These are phyloP conservation scores for Podospora pseudoanserina DNA, from an alignment of 495 filamentous ascomycete genomes.

Conservation along the genomic window DNA sequence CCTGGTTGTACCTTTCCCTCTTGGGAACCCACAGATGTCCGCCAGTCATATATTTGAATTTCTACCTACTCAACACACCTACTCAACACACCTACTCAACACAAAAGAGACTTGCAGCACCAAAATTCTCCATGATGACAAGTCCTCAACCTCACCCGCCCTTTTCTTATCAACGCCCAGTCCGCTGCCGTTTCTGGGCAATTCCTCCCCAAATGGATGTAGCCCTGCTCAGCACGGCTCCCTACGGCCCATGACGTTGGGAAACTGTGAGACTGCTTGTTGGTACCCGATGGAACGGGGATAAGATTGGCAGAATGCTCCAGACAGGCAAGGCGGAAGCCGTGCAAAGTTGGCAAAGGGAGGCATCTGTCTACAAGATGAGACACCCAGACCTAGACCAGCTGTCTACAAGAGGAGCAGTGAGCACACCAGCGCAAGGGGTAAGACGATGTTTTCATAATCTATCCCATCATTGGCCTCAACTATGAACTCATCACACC, in stretches of 20 bases:
- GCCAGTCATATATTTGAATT: background rate
- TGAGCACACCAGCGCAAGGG: background rate
- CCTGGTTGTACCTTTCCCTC: too few relatives aligned
- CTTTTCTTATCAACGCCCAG: background rate
- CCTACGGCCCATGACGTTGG: background rate
- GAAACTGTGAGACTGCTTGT: background rate
- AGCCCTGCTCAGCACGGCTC: background rate
- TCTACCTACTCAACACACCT: background rate
- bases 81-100: background rate
- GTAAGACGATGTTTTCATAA: background rate
- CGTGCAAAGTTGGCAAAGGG: background rate
- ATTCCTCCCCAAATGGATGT: background rate
- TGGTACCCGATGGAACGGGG: background rate
- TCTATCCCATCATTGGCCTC: background rate
- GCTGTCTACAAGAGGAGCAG: background rate
- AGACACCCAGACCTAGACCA: background rate
- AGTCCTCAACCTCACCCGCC: background rate
- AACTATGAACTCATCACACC: background rate
- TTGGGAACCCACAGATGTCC: background rate
- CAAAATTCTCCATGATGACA: background rate
- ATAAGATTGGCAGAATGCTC: constrained; percentile 1
- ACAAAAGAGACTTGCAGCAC: background rate
- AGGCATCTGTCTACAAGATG: background rate
- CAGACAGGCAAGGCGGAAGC: background rate
- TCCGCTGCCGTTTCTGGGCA: background rate